Conservation (phyloP, 352 stramenopile species). For the Pythium rhizo-oryzae region DNA sequence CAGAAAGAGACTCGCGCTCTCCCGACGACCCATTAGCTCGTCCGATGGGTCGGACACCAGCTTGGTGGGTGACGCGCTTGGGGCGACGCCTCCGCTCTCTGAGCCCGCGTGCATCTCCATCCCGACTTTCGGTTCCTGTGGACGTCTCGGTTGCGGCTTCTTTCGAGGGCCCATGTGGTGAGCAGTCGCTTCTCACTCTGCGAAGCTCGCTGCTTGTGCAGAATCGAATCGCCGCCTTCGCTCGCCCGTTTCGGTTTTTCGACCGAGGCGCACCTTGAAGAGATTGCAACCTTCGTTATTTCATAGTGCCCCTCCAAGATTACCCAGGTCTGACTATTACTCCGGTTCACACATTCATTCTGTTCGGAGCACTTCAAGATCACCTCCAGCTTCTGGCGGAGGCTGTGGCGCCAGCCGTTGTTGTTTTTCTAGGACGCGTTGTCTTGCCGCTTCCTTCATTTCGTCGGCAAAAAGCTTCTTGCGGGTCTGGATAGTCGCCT, state of each 20-base stretch:
- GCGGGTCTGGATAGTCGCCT: neutral
- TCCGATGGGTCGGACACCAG: neutral
- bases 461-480: slow-evolving; percentile 23
- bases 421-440: slow-evolving; percentile 9
- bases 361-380: slow-evolving; percentile 8
- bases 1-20: slow-evolving; percentile 56
- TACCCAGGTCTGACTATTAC: neutral
- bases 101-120: slow-evolving; percentile 16
- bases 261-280: neutral
- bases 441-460: slow-evolving; percentile 23
- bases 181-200: neutral
- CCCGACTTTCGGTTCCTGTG: neutral
- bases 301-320: neutral
- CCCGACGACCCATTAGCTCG: slow-evolving; percentile 33
- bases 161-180: slow-evolving; percentile 12
- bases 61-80: slow-evolving; percentile 15
- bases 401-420: neutral
- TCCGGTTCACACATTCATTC: slow-evolving; percentile 10
- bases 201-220: too few relatives aligned
- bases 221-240: neutral
- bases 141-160: neutral
- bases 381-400: neutral
- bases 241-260: slow-evolving; percentile 1
- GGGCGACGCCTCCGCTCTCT: neutral
- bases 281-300: neutral